Evolutionary conservation across 768 basidiomycete species (phyloP), one percentile per base, ranked within the genome.

Genomic region (Tylopilus felleus): DNA sequence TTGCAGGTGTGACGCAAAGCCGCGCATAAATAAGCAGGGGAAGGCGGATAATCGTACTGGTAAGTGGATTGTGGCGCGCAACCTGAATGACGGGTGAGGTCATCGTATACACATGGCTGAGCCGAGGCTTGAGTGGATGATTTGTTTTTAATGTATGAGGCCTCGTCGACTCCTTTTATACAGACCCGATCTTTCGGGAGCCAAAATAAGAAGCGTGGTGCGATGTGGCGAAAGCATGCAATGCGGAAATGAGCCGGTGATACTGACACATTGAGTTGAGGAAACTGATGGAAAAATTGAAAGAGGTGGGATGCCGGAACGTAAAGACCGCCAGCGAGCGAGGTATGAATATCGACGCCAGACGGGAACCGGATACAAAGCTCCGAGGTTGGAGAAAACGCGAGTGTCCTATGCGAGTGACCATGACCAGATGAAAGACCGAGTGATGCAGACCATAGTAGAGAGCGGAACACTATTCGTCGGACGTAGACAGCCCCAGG

Each of bases 301-400:
- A 61, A 60, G 60, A 47, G 59, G 56, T 48, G 52, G 50, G 59
- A 60, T 58, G 62, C 53, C 50, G 59, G 41, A 62, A 66, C 57
- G 60, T 14, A 51, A 39, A 51, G 53, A 36, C 69, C 60, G 59
- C 61, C 65, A 70, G 65, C 73, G 62, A 69, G 69, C 68, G 75
- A 75, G 72, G 73, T 71, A 78, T 76, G 74, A 77, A 77, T 78
- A 74, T 72, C 72, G 71, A 66, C 60, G 70, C 65, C 62, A 61
- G 57, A 57, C 52, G 60, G 60, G 27, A 48, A 72, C 73, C 69
- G 65, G 67, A 69, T 59, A 60, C 62, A 62, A 59, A 45, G 38
- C 31, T 60, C 60, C 64, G 58, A 62, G 60, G 21, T 7, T 40
- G 36, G 46, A 53, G 8, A 39, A 49, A 60, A 51, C 28, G 64